Evolutionary conservation across 345 rosid species (phyloP).

Genomic region (Kernera saxatilis): DNA sequence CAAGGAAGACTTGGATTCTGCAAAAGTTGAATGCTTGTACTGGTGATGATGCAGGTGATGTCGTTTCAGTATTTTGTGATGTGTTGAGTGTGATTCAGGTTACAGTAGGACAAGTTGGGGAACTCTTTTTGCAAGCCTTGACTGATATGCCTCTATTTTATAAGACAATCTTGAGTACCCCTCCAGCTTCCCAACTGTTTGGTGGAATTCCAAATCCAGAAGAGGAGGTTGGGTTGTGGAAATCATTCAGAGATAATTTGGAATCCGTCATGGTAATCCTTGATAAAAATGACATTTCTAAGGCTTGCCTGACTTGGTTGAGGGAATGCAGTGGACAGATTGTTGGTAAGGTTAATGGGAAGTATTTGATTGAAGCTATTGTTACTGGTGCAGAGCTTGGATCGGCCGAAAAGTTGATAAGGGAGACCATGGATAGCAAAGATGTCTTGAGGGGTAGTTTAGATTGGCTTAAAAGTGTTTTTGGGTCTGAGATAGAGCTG

Average conservation of each 20-base stretch:
- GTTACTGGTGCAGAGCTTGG: conserved; percentile 71
- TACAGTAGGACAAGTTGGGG: conserved; percentile 84
- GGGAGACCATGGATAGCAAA: conserved; percentile 82
- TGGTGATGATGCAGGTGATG: conserved; percentile 35
- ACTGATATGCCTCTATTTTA: conserved; percentile 91
- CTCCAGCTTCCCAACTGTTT: conserved; percentile 89
- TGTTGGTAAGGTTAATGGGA: conserved; percentile 58
- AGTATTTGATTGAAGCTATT: conserved; percentile 60
- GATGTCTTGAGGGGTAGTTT: conserved; percentile 80
- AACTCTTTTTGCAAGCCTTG: conserved; percentile 80
- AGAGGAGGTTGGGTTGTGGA: conserved; percentile 90
- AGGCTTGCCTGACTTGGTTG: conserved; percentile 75
- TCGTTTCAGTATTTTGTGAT: conserved; percentile 63
- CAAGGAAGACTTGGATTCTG: conserved; percentile 71
- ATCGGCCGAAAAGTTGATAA: conserved; percentile 65
- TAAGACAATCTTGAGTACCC: conserved; percentile 72
- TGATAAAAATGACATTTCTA: conserved; percentile 50
- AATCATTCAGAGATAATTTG: conserved; percentile 66
- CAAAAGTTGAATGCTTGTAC: conserved; percentile 54
- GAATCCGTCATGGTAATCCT: conserved; percentile 56
- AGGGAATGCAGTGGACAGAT: conserved; percentile 62
- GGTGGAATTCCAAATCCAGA: conserved; percentile 96
- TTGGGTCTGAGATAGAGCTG: conserved; percentile 91
- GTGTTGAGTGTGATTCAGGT: conserved; percentile 72
- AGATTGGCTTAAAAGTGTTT: conserved; percentile 91